A percentile compares a stretch with the other conserved stretches of the same genome.
Conservation (phyloP, 2,329 filamentous ascomycete genomes). For the Plenodomus lindquistii region DNA sequence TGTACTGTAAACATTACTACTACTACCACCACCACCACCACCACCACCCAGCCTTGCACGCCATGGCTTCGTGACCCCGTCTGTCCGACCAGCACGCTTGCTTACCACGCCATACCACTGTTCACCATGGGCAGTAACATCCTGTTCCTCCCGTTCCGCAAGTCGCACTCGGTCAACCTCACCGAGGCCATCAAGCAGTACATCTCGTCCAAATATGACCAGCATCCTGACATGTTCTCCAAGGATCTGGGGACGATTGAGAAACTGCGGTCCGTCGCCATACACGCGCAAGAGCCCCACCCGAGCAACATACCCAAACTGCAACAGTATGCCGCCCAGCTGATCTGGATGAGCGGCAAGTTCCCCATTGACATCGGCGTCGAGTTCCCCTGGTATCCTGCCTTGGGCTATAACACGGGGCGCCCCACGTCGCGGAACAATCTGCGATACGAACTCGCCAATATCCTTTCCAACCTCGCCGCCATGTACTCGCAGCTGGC, state of each 20-base stretch:
- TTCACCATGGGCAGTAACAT: slow-evolving; percentile 56
- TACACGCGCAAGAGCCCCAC: slow-evolving; percentile 87
- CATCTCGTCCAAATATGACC: slow-evolving; percentile 97
- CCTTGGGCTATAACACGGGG: slow-evolving; percentile 85
- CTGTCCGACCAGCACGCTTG: neutral
- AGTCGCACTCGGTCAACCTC: slow-evolving; percentile 77
- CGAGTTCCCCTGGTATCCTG: slow-evolving; percentile 95
- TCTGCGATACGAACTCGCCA: slow-evolving; percentile 81
- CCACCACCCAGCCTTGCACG: slow-evolving; percentile 8
- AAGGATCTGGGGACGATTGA: slow-evolving; percentile 88
- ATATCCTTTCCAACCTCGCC: slow-evolving; percentile 90
- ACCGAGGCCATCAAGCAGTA: slow-evolving; percentile 87
- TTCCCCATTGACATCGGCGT: slow-evolving; percentile 96
- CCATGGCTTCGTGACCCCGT: slow-evolving; percentile 29
- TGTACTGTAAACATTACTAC: too few relatives aligned
- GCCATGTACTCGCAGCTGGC: slow-evolving; percentile 93
- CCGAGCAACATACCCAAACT: slow-evolving; percentile 83
- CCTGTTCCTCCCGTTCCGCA: slow-evolving; percentile 84
- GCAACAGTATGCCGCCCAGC: slow-evolving; percentile 87
- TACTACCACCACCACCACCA: slow-evolving; percentile 3
- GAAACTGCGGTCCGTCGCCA: slow-evolving; percentile 77
- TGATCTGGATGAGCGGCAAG: slow-evolving; percentile 91
- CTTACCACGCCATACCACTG: slow-evolving; percentile 11
- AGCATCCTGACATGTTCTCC: slow-evolving; percentile 95
- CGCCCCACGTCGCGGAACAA: slow-evolving; percentile 70